A percentile compares a stretch with the other conserved stretches of the same genome.
These are phyloP conservation scores for Echeveria elegans DNA, from an alignment of 164 flowering plant species.

Conservation along the genomic window DNA sequence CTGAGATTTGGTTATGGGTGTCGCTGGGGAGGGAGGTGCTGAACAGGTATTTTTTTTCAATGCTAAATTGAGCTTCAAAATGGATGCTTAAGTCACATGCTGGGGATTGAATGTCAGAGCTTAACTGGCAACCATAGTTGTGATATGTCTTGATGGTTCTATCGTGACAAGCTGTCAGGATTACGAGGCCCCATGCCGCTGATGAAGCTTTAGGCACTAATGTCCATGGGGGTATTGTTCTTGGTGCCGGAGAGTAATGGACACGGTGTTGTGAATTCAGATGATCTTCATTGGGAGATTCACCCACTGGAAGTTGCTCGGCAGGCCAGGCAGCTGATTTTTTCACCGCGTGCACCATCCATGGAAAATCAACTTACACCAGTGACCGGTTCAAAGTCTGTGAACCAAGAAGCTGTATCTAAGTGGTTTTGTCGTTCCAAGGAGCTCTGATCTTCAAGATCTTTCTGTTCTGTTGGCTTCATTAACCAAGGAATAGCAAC, in stretches of 20 bases:
- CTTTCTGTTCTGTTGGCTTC: conserved; percentile 10
- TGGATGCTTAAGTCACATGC: neutral
- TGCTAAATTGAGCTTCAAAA: neutral
- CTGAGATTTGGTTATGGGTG: neutral
- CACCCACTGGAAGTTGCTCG: conserved; percentile 51
- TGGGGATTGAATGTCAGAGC: neutral
- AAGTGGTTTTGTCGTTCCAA: conserved; percentile 11
- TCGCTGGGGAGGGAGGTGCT: neutral
- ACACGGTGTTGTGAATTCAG: neutral
- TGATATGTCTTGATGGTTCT: conserved; percentile 1
- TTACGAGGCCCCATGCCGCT: conserved; percentile 67
- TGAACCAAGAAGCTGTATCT: neutral
- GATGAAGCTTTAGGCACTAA: conserved; percentile 13
- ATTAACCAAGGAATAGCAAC: too few species aligned
- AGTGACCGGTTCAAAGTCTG: conserved; percentile 32
- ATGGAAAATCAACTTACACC: conserved; percentile 46
- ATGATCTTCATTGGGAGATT: neutral
- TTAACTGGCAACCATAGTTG: neutral
- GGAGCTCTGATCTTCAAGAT: neutral
- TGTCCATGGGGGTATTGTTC: conserved; percentile 10
- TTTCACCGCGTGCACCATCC: conserved; percentile 31
- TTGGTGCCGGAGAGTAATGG: neutral
- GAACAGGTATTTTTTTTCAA: too few species aligned
- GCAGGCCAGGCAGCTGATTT: conserved; percentile 79
- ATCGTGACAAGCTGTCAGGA: conserved; percentile 33